A percentile compares a stretch with the other conserved stretches of the same genome.
phyloP scores from a whole-genome alignment of 2,329 filamentous ascomycete genomes.

The Macrophomina phaseolina region DNA sequence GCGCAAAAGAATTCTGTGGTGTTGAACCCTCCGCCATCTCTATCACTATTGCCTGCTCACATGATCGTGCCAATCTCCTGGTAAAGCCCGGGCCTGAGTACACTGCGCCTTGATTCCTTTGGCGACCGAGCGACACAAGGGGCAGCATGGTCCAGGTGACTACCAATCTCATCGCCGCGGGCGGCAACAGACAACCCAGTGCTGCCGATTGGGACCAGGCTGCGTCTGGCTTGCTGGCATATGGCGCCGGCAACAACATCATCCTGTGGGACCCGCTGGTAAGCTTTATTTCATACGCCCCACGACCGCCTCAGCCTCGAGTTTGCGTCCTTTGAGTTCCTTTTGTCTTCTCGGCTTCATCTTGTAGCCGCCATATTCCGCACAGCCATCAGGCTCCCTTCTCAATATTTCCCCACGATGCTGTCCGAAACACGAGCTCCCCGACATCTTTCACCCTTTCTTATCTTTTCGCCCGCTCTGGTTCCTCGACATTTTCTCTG shows the following conservation, averaged over 20 bases:
- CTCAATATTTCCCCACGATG: neutral
- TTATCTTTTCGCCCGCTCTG: neutral
- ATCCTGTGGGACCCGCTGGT: conserved; percentile 85
- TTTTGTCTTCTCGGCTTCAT: neutral
- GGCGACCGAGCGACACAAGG: neutral
- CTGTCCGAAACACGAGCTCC: too few species aligned
- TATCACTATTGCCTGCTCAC: neutral
- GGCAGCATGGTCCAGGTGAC: conserved; percentile 16
- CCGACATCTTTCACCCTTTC: too few species aligned
- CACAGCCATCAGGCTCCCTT: neutral
- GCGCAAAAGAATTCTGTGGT: conserved; percentile 25
- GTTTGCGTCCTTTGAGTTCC: conserved; percentile 1
- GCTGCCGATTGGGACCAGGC: conserved; percentile 85
- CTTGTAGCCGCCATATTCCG: neutral
- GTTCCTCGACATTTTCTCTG: neutral
- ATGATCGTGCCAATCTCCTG: neutral
- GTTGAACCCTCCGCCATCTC: conserved; percentile 16
- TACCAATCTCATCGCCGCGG: conserved; percentile 69
- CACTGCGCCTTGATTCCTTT: neutral
- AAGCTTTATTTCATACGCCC: conserved; percentile 43
- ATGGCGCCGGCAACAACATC: conserved; percentile 86
- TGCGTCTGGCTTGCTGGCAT: conserved; percentile 73
- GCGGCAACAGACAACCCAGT: conserved; percentile 87
- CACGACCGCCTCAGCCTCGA: neutral
- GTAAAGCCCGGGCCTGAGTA: neutral